Base-by-base conservation (phyloP, 2,329 filamentous ascomycete species). In the Fusarium temperatum region DNA sequence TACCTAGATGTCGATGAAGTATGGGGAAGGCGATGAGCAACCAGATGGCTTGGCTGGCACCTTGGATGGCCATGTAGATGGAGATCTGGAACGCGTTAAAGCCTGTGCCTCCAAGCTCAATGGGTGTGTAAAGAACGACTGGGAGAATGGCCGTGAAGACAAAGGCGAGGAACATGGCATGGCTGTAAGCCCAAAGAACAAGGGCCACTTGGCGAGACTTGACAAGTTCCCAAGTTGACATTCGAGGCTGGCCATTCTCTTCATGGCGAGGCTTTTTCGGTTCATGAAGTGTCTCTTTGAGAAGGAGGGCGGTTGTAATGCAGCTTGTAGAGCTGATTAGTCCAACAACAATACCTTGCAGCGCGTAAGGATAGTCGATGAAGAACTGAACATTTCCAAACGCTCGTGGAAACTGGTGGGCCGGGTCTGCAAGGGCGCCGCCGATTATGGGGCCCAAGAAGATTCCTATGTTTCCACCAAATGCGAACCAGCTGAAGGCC, bases 401-500 rank as follows among this genome's bases (percentile, higher is more conserved):
- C 0, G 87, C 60, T 0, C 82, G 75, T 1, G 90, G 88, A 76
- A 92, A 94, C 79, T 92, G 89, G 10, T 83, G 77, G 0, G 87
- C 90, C 3, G 93, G 94, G 39, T 93, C 87, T 17, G 92, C 91
- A 2, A 96, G 85, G 2, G 84, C 85, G 59, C 93, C 94, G 47
- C 93, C 93, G 26, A 94, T 78, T 14, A 94, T 77, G 6, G 93
- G 92, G 0, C 93, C 94, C 5, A 94, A 36, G 66, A 94, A 90
- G 50, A 96, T 90, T 8, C 94, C 94, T 14, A 95, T 28, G 73
- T 96, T 96, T 9, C 90, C 90, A 0, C 88, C 85, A 78, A 96
- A 94, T 15, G 93, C 92, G 78, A 95, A 95, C 85, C 90, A 93
- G 77, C 91, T 91, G 78, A 95, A 96, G 0, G 91, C 90, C 35